Base-by-base conservation (phyloP, 169 alveolate species). In the Babesia sp. region DNA sequence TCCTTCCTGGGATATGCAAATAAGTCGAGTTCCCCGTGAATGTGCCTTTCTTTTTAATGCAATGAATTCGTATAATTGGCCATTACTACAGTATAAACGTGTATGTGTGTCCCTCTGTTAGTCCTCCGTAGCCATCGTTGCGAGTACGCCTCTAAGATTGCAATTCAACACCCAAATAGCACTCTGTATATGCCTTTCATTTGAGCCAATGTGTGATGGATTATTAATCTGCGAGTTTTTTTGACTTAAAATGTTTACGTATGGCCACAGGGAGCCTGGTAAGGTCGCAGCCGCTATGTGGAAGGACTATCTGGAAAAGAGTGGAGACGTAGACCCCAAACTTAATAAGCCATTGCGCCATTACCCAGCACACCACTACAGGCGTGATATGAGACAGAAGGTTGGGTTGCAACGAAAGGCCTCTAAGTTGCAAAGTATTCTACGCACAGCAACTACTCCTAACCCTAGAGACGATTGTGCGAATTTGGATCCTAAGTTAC, bases 321-420 rank as follows among this genome's bases (percentile, higher is more conserved):
- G 51, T 16, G 74, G 74, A 31, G 60, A 60, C 14, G 11, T 41
- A n/a, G 60, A 60, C 22, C 39, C 72, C 3, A 33, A 55, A 18
- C 68, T 44, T 4, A 56, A 79, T 41, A 69, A 77, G 31, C 87
- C 75, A n/a, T 14, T 34, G 55, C 46, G 87, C 28, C 87, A 69
- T 36, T 79, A 79, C 41, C 87, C 87, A 28, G 78, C 74, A 48
- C 87, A 79, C 54, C 71, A 79, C 48, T 79, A 69, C 28, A 79
- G 63, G 54, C 64, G 87, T n/a, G 50, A 66, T 46, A 69, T 69
- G 7, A 58, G 50, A 34, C 87, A 79, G 78, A 79, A 46, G 41
- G 70, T 59, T 26, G 87, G 87, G 2, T 59, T 59, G 76, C 83
- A 69, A 33, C 61, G 67, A 12, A 70, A 69, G n/a, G 83, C 68